These are phyloP conservation scores for Xylaria acuta DNA, from an alignment of 495 filamentous ascomycete genomes.

Conservation along the genomic window DNA sequence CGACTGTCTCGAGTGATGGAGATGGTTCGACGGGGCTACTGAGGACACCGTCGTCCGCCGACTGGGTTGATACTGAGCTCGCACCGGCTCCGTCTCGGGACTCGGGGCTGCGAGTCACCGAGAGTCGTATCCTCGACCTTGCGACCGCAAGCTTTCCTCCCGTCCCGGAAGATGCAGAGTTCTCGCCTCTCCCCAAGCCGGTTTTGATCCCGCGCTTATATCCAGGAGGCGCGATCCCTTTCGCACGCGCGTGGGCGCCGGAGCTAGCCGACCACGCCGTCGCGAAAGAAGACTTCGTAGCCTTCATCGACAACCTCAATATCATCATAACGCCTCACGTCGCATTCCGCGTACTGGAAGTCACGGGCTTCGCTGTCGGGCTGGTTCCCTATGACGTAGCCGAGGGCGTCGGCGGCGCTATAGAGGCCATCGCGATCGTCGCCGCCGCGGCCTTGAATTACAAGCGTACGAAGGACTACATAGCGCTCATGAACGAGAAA, in stretches of 20 bases:
- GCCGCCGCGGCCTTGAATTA: conserved; percentile 23
- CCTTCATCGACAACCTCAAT: conserved; percentile 40
- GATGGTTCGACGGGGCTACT: not conserved
- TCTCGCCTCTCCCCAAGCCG: conserved; percentile 30
- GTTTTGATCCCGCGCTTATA: conserved; percentile 36
- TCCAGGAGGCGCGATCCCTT: conserved; percentile 32
- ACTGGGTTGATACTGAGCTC: conserved; percentile 10
- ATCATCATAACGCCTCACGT: conserved; percentile 32
- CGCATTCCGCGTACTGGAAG: conserved; percentile 20
- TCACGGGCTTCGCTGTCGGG: conserved; percentile 24
- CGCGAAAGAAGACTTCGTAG: conserved; percentile 32
- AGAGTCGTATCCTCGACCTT: conserved; percentile 26
- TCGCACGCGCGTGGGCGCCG: conserved; percentile 33
- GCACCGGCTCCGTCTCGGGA: not conserved
- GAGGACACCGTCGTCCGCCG: not conserved
- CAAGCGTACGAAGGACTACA: conserved; percentile 25
- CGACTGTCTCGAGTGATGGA: conserved; percentile 5
- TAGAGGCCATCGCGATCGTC: conserved; percentile 26
- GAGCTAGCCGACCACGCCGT: conserved; percentile 31
- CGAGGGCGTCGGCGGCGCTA: conserved; percentile 25
- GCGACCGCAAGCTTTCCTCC: conserved; percentile 27
- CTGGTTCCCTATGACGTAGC: conserved; percentile 31
- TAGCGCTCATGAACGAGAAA: conserved; percentile 31
- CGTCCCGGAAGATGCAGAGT: conserved; percentile 1
- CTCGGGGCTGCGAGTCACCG: conserved; percentile 7